phyloP scores from a whole-genome alignment of 129 eudicot species.

The Helianthus tuberosus region DNA sequence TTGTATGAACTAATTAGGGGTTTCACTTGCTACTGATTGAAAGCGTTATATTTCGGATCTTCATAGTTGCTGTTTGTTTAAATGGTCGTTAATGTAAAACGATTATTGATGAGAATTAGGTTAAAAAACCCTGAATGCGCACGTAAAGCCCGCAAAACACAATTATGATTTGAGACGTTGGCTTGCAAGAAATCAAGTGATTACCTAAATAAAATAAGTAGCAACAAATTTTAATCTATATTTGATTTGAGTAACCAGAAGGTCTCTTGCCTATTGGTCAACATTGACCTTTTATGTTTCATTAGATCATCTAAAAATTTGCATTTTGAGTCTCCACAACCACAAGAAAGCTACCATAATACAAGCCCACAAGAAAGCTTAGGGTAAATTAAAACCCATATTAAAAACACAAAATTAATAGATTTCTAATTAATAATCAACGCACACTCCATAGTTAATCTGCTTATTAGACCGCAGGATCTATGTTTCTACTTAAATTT shows the following conservation, averaged over 20 bases:
- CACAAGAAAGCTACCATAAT: neutral
- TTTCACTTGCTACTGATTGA: conserved; percentile 15
- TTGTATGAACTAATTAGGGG: conserved; percentile 2
- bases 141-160: neutral
- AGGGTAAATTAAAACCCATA: conserved; percentile 1
- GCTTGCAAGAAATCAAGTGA: conserved; percentile 14
- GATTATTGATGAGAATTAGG: neutral
- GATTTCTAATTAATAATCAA: conserved; percentile 2
- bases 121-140: neutral
- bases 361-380: conserved; percentile 10
- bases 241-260: conserved; percentile 9
- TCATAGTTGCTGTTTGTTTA: conserved; percentile 17
- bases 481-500: neutral
- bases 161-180: neutral
- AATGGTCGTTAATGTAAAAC: neutral
- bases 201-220: conserved; percentile 3
- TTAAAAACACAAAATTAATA: conserved; percentile 1
- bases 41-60: conserved; percentile 12
- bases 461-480: conserved; percentile 6
- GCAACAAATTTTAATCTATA: neutral
- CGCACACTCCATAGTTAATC: conserved; percentile 1
- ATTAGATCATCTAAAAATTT: conserved; percentile 14
- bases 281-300: conserved; percentile 7
- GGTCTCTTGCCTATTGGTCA: neutral
- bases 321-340: neutral